Conservation (phyloP, 345 rosid species). For the Citrus sp. region DNA sequence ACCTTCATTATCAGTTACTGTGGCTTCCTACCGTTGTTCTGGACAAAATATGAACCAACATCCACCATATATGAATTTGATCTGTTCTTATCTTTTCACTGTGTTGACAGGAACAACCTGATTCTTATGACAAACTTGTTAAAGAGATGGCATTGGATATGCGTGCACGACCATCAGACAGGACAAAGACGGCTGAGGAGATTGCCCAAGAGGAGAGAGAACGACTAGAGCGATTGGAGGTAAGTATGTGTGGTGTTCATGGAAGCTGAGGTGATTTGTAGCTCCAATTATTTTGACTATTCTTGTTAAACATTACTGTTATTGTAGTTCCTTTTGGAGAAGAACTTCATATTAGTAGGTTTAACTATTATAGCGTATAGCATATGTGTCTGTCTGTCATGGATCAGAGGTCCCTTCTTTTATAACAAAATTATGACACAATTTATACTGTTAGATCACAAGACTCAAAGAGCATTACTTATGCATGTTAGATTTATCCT, state of each 20-base stretch:
- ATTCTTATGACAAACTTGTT: slow-evolving; percentile 61
- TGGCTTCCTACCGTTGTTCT: not conserved
- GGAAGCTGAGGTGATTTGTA: not conserved
- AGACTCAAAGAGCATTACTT: not conserved
- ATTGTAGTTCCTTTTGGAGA: not conserved
- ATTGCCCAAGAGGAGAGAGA: slow-evolving; percentile 92
- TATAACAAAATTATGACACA: too few relatives aligned
- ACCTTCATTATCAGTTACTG: not conserved
- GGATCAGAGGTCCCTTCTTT: not conserved
- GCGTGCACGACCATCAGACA: slow-evolving; percentile 80
- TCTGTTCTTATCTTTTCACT: not conserved
- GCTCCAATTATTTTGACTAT: not conserved
- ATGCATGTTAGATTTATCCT: not conserved
- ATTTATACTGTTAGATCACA: too few relatives aligned
- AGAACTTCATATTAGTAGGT: not conserved
- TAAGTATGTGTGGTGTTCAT: slow-evolving; percentile 21
- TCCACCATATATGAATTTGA: not conserved
- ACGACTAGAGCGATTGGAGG: slow-evolving; percentile 77
- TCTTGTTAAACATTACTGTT: not conserved
- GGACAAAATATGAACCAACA: too few relatives aligned
- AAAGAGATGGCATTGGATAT: slow-evolving; percentile 56
- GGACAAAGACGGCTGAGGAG: slow-evolving; percentile 92
- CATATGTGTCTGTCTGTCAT: not conserved
- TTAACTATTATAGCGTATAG: not conserved
- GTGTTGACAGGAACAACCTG: slow-evolving; percentile 39